Evolutionary conservation across 495 filamentous ascomycete genomes (phyloP), one percentile per base, ranked within the genome.

Genomic region (Bathelium albidoporum): DNA sequence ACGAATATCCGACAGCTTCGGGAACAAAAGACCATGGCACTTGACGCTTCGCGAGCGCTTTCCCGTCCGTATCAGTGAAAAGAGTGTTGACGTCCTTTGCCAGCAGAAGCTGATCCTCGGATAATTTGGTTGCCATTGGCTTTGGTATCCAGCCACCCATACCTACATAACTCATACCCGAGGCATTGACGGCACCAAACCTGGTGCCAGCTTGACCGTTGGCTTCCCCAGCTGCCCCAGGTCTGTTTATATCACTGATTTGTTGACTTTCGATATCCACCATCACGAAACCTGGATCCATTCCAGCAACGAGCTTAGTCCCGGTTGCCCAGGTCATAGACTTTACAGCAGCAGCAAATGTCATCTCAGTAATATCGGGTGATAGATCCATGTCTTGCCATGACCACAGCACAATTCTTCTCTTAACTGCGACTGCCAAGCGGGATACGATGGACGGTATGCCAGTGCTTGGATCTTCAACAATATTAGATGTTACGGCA

Each of bases 51-150:
- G 93, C 88, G 1, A 95, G 71, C 0, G 91, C 81, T 63, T 89
- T 91, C 1, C 91, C 95, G 9, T 91, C 81, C 28, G 83, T 81
- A 62, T 95, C 85, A 63, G 96, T 88, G 68, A 97, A 99, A 45
- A 95, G 78, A 0, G 91, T 95, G 70, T 97, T 96, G 69, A 96
- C 90, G 69, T 99, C 94, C 73, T 96, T 97, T 11, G 94, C 89
- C 16, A 99, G 78, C 68, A 98, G 73, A 67, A 97, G 82, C 69
- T 97, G 84, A 0, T 89, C 91, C 61, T 93, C 89, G 3, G 82
- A 82, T 9, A 99, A 78, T 62, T 85, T 86, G 3, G 92, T 88
- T 22, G 89, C 89, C 65, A 98, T 78, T 7, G 94, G 95, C 68
- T 91, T 91, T 14, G 94, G 94, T 31, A 90, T 88, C 78, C 87